phyloP scores from a whole-genome alignment of 2,329 filamentous ascomycete genomes.

The Mycosphaerella arachidis region DNA sequence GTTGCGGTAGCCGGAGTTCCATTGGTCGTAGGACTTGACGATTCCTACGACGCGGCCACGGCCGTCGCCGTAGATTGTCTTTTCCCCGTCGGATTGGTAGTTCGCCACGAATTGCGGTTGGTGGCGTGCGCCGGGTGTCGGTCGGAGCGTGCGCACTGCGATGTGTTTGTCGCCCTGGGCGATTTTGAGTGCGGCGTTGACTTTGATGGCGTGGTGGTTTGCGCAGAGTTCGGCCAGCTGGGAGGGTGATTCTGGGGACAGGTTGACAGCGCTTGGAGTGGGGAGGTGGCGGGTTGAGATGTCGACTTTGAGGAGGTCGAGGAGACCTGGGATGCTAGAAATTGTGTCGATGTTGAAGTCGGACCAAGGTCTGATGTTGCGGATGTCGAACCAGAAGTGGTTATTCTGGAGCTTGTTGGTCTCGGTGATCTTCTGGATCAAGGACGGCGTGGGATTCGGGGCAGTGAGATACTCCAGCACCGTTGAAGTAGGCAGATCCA shows the following conservation, averaged over 20 bases:
- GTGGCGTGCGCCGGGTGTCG: slow-evolving; percentile 42
- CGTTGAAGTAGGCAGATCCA: slow-evolving; percentile 54
- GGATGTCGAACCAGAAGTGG: slow-evolving; percentile 95
- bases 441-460: slow-evolving; percentile 73
- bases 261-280: slow-evolving; percentile 53
- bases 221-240: slow-evolving; percentile 72
- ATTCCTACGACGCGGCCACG: slow-evolving; percentile 69
- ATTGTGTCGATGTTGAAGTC: slow-evolving; percentile 72
- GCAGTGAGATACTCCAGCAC: slow-evolving; percentile 73
- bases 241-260: slow-evolving; percentile 64
- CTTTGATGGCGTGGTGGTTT: slow-evolving; percentile 75
- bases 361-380: slow-evolving; percentile 78
- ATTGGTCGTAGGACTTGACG: slow-evolving; percentile 87
- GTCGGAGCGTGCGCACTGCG: slow-evolving; percentile 40
- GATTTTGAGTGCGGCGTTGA: slow-evolving; percentile 77
- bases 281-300: slow-evolving; percentile 61
- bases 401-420: slow-evolving; percentile 66
- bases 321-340: slow-evolving; percentile 66
- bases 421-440: slow-evolving; percentile 70
- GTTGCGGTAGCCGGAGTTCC: slow-evolving; percentile 90
- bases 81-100: slow-evolving; percentile 50
- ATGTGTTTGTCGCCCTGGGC: slow-evolving; percentile 67
- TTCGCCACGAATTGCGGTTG: slow-evolving; percentile 64
- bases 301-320: slow-evolving; percentile 60
- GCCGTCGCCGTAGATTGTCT: slow-evolving; percentile 44